These are phyloP conservation scores for Diaporthe nobilis DNA, from an alignment of 2,329 filamentous ascomycete genomes.

Conservation along the genomic window DNA sequence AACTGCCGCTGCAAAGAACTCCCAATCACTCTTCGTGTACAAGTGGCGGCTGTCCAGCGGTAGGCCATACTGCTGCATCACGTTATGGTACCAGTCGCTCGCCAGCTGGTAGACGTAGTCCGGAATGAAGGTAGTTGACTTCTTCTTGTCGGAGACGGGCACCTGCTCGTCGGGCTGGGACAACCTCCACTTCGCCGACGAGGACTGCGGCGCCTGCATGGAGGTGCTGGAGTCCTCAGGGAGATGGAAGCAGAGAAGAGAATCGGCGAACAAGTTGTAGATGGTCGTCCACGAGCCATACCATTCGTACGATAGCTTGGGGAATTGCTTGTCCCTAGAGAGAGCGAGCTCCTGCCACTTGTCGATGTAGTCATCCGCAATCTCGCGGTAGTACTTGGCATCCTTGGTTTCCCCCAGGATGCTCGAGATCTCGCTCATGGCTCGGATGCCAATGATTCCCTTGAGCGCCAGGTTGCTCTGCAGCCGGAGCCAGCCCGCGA, in stretches of 20 bases:
- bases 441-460: conserved; percentile 83
- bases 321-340: conserved; percentile 78
- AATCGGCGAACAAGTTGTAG: conserved; percentile 83
- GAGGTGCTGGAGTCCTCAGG: conserved; percentile 43
- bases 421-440: conserved; percentile 78
- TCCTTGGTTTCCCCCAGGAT: conserved; percentile 72
- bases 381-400: conserved; percentile 71
- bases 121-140: conserved; percentile 72
- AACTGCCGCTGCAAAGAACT: conserved; percentile 89
- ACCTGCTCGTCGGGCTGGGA: conserved; percentile 41
- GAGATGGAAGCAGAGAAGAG: conserved; percentile 83
- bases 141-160: conserved; percentile 43
- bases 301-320: conserved; percentile 85
- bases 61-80: conserved; percentile 85
- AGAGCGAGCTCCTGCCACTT: conserved; percentile 81
- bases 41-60: conserved; percentile 86
- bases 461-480: conserved; percentile 84
- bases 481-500: conserved; percentile 80
- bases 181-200: conserved; percentile 41
- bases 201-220: background rate
- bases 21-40: conserved; percentile 93
- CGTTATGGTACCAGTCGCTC: conserved; percentile 83
- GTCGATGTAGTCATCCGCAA: conserved; percentile 75
- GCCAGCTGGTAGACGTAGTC: conserved; percentile 83
- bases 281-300: conserved; percentile 86